Conservation (phyloP, 192 early-diverging fungal species). For the Umbelopsis sp. region DNA sequence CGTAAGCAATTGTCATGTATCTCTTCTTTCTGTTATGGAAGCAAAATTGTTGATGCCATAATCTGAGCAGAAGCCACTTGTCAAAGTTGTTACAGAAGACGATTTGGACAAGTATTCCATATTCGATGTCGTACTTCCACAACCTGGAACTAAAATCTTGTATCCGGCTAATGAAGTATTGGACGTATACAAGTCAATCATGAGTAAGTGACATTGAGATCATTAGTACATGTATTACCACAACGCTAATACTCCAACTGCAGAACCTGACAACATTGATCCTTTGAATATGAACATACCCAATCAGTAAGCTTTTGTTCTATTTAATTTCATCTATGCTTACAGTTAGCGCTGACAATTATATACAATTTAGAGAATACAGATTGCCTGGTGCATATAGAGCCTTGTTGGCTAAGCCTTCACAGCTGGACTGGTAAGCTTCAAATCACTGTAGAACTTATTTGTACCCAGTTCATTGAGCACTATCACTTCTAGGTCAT, state of each 20-base stretch:
- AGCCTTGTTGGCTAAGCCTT: slow-evolving; percentile 59
- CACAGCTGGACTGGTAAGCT: slow-evolving; percentile 54
- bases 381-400: slow-evolving; percentile 70
- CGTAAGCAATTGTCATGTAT: too few relatives aligned
- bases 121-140: slow-evolving; percentile 89
- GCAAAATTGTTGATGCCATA: neutral
- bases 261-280: slow-evolving; percentile 62
- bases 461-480: neutral
- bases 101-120: slow-evolving; percentile 74
- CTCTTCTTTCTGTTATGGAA: neutral
- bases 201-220: slow-evolving; percentile 49
- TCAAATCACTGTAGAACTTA: neutral
- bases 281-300: slow-evolving; percentile 64
- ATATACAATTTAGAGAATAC: slow-evolving; percentile 47
- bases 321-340: neutral
- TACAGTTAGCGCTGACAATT: too few relatives aligned
- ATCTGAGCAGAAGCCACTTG: slow-evolving; percentile 21
- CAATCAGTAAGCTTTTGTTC: slow-evolving; percentile 44
- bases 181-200: slow-evolving; percentile 65
- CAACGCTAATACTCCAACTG: too few relatives aligned
- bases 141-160: slow-evolving; percentile 78
- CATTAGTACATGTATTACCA: too few relatives aligned
- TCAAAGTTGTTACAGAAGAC: slow-evolving; percentile 66
- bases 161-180: slow-evolving; percentile 81
- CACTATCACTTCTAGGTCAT: slow-evolving; percentile 42